A percentile compares a stretch with the other conserved stretches of the same genome.
Conservation (phyloP, 139 green algal genomes). For the Spirogloea muscicola region DNA sequence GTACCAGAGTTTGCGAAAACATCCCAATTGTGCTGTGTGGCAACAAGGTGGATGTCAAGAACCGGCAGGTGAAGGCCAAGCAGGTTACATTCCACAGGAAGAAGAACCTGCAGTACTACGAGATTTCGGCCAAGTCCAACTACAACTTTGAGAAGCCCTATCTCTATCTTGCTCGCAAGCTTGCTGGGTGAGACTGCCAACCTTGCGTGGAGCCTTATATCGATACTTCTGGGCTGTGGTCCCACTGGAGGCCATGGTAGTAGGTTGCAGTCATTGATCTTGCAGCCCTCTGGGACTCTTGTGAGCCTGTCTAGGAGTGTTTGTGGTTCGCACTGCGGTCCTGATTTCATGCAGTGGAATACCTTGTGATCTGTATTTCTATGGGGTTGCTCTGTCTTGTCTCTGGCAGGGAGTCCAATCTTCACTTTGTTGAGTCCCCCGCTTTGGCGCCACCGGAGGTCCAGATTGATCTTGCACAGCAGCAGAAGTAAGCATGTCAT, state of each 20-base stretch:
- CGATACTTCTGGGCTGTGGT: too few species aligned
- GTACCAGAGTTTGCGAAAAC: constrained; percentile 91
- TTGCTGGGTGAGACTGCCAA: constrained; percentile 80
- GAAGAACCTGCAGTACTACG: constrained; percentile 99
- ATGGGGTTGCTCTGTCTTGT: too few species aligned
- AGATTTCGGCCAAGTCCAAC: constrained; percentile 99
- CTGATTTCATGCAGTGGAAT: too few species aligned
- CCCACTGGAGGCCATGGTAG: too few species aligned
- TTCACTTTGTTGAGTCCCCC: constrained; percentile 89
- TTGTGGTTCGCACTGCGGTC: too few species aligned
- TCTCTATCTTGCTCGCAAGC: constrained; percentile 97
- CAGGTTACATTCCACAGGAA: constrained; percentile 87
- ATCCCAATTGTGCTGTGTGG: constrained; percentile 99
- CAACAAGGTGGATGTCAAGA: constrained; percentile 99
- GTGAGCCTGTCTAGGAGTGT: too few species aligned
- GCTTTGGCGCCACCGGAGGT: constrained; percentile 95
- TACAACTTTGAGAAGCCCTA: constrained; percentile 99
- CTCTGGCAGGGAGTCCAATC: constrained; percentile 70
- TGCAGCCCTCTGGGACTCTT: too few species aligned
- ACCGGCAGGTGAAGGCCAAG: constrained; percentile 99
- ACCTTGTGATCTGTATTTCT: too few species aligned
- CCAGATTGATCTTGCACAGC: constrained; percentile 79
- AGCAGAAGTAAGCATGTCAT: constrained; percentile 65
- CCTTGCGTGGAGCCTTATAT: too few species aligned
- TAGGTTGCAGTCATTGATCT: too few species aligned